phyloP scores from a whole-genome alignment of 352 stramenopile genomes.

The Phytopythium aichiense region DNA sequence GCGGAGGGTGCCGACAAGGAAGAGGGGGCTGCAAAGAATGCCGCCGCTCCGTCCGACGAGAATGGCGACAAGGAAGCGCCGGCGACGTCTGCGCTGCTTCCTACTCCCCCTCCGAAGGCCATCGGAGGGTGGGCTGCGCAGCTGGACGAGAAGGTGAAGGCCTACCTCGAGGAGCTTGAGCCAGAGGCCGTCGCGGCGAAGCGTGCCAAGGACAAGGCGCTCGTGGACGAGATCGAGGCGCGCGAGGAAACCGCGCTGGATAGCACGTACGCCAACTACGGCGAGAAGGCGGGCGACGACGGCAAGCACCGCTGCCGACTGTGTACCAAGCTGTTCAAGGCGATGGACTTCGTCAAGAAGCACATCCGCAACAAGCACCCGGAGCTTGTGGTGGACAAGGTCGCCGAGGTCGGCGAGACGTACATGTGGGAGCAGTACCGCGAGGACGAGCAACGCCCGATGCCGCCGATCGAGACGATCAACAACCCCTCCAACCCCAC shows the following conservation, averaged over 20 bases:
- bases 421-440: slow-evolving; percentile 89
- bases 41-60: neutral
- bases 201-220: slow-evolving; percentile 42
- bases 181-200: slow-evolving; percentile 46
- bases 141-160: slow-evolving; percentile 75
- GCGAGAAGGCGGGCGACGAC: slow-evolving; percentile 78
- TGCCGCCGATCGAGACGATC: slow-evolving; percentile 68
- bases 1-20: slow-evolving; percentile 10
- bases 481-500: slow-evolving; percentile 58
- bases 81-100: neutral
- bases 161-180: slow-evolving; percentile 54
- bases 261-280: slow-evolving; percentile 77
- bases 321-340: slow-evolving; percentile 88
- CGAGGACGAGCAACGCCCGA: slow-evolving; percentile 70
- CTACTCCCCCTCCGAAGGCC: slow-evolving; percentile 28
- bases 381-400: slow-evolving; percentile 78
- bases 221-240: slow-evolving; percentile 75
- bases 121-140: slow-evolving; percentile 68
- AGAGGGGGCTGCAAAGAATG: slow-evolving; percentile 22
- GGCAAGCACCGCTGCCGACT: slow-evolving; percentile 78
- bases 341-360: slow-evolving; percentile 86
- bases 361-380: slow-evolving; percentile 87
- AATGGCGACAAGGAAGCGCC: slow-evolving; percentile 6
- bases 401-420: slow-evolving; percentile 73
- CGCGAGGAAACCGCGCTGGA: slow-evolving; percentile 70